A percentile compares a stretch with the other conserved stretches of the same genome.
phyloP scores from a whole-genome alignment of 2,329 filamentous ascomycete species.

The Claviceps sp. region DNA sequence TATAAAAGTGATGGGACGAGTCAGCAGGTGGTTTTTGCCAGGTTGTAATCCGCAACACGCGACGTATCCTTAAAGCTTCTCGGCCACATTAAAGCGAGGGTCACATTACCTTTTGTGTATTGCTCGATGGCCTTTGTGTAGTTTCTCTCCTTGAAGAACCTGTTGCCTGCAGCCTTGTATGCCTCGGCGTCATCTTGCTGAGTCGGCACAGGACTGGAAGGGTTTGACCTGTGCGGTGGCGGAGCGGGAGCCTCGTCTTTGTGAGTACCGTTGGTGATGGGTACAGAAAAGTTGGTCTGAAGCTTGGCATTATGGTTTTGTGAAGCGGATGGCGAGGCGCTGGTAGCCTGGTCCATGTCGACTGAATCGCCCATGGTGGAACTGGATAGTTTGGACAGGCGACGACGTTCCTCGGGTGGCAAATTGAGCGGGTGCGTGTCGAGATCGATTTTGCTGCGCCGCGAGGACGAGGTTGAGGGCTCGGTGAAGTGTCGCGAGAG shows the following conservation, averaged over 20 bases:
- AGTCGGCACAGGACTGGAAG: slow-evolving; percentile 41
- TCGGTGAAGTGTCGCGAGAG: slow-evolving; percentile 37
- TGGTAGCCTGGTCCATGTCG: slow-evolving; percentile 55
- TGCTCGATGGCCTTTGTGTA: slow-evolving; percentile 80
- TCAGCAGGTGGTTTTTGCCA: background rate
- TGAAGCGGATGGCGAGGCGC: slow-evolving; percentile 39
- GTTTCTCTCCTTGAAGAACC: slow-evolving; percentile 90
- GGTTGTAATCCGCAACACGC: background rate
- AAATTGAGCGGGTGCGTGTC: slow-evolving; percentile 82
- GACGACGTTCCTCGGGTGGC: slow-evolving; percentile 74
- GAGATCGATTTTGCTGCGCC: slow-evolving; percentile 44
- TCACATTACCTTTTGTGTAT: slow-evolving; percentile 73
- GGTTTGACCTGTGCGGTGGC: slow-evolving; percentile 57
- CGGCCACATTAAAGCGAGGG: background rate
- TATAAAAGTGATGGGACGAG: background rate
- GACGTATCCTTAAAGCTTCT: background rate
- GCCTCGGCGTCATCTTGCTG: slow-evolving; percentile 67
- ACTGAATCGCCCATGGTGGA: slow-evolving; percentile 50
- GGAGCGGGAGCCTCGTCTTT: slow-evolving; percentile 44
- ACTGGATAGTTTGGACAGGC: slow-evolving; percentile 54
- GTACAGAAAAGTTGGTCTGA: slow-evolving; percentile 35
- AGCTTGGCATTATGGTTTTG: slow-evolving; percentile 19
- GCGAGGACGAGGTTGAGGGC: slow-evolving; percentile 29
- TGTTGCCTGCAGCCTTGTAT: slow-evolving; percentile 88
- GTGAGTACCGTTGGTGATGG: slow-evolving; percentile 34